Evolutionary conservation across 1,284 basidiomycete genomes (phyloP).

Genomic region (Leccinum huronense): DNA sequence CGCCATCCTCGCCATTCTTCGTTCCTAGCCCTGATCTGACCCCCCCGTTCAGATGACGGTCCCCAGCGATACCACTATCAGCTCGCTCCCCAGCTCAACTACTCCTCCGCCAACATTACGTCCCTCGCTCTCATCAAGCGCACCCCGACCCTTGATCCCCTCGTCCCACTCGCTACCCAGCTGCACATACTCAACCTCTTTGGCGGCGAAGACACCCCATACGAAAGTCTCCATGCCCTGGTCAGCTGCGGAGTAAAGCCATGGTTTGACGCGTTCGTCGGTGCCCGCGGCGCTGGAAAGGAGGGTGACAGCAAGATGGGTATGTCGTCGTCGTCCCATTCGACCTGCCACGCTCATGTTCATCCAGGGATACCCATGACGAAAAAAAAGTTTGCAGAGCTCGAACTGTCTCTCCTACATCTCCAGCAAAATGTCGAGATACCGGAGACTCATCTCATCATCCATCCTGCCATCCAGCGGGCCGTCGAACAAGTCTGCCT

Average conservation of each 20-base stretch:
- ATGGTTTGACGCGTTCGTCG: conserved; percentile 97
- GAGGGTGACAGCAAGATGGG: conserved; percentile 85
- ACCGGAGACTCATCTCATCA: neutral
- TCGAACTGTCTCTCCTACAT: neutral
- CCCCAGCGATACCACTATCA: conserved; percentile 65
- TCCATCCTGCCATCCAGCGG: neutral
- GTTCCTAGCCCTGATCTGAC: conserved; percentile 17
- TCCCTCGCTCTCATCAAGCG: conserved; percentile 96
- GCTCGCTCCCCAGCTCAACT: conserved; percentile 72
- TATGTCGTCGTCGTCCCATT: conserved; percentile 32
- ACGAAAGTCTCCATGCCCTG: conserved; percentile 94
- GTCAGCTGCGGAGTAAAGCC: conserved; percentile 96
- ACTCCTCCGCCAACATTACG: conserved; percentile 78
- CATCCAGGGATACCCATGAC: conserved; percentile 43
- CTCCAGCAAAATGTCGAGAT: neutral
- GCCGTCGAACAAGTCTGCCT: conserved; percentile 41
- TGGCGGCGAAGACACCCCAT: conserved; percentile 88
- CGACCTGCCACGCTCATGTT: conserved; percentile 7
- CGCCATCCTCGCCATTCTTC: conserved; percentile 21
- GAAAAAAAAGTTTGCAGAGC: conserved; percentile 2
- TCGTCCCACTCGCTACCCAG: conserved; percentile 78
- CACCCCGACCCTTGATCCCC: conserved; percentile 76
- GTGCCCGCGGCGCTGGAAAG: conserved; percentile 69
- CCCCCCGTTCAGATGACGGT: conserved; percentile 51
- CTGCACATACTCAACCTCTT: conserved; percentile 93